Base-by-base conservation (phyloP, 768 basidiomycete genomes). In the Tephrocybe sp. region DNA sequence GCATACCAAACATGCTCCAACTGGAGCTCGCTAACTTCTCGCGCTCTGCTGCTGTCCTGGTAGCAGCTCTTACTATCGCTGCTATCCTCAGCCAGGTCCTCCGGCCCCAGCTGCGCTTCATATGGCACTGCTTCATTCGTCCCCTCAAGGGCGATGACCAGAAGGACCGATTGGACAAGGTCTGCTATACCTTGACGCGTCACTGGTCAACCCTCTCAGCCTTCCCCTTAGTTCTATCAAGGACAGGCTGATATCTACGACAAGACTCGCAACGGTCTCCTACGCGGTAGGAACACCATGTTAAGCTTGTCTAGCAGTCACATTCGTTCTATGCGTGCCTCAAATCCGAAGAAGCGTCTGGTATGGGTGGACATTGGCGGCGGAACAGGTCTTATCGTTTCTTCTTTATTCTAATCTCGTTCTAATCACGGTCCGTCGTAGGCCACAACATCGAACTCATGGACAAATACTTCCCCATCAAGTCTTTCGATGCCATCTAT, bases 341-440 rank as follows among this genome's bases (percentile, higher is more conserved):
- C 60, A 21, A 55, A 71, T 5, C 71, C 75, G 0, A 63, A 68
- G 0, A 76, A 77, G 60, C 72, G 73, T 12, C 75, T 87, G 15
- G 74, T 90, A 12, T 90, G 88, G 88, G 75, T 90, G 15, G 88
- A 90, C 61, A 81, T 90, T 48, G 86, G 87, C 13, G 88, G 87
- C 26, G 88, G 87, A 22, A 89, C 87, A 11, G 80, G 79, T 45
- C 16, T 39, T 19, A 12, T 44, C 38, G 6, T 39, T 21, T 39
- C 44, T 2, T 27, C 31, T 15, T 19, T 8, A 28, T 25, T 27
- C 46, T 4, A 34, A 19, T 19, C 36, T 15, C 22, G 21, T 18
- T n/a, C 12, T 36, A 9, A 27, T n/a, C 19, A 48, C 9, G 35
- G 26, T 25, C 19, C 16, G 25, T 27, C 30, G 11, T n/a, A 54